A percentile compares a stretch with the other conserved stretches of the same genome.
These are phyloP conservation scores for Pseudofabraea citricarpa DNA, from an alignment of 2,329 filamentous ascomycete species.

Conservation along the genomic window DNA sequence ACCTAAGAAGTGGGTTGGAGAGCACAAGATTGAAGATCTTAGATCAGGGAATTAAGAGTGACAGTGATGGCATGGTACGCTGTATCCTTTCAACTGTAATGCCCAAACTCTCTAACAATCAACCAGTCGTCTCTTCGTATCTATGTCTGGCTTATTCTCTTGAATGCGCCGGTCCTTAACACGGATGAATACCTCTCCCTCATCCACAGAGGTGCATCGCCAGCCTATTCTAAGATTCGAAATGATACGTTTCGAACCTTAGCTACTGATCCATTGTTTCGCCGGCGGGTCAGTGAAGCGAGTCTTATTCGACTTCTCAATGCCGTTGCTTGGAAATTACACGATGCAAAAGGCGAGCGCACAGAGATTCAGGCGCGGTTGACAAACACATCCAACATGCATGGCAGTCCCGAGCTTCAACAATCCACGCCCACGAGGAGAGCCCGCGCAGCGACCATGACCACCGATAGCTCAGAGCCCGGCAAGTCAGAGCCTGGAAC, in stretches of 20 bases:
- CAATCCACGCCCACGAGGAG: slow-evolving; percentile 31
- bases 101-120: slow-evolving; percentile 11
- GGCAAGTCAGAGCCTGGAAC: slow-evolving; percentile 66
- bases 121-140: slow-evolving; percentile 81
- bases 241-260: slow-evolving; percentile 98
- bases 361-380: slow-evolving; percentile 12
- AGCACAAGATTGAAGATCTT: slow-evolving; percentile 70
- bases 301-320: slow-evolving; percentile 92
- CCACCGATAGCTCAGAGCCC: slow-evolving; percentile 59
- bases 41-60: slow-evolving; percentile 70
- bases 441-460: slow-evolving; percentile 53
- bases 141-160: slow-evolving; percentile 92
- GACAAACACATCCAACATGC: slow-evolving; percentile 17
- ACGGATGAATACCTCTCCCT: slow-evolving; percentile 87
- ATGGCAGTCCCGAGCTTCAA: slow-evolving; percentile 24
- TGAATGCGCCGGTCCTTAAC: slow-evolving; percentile 78
- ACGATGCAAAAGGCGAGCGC: slow-evolving; percentile 61
- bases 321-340: slow-evolving; percentile 87
- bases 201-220: slow-evolving; percentile 88
- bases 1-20: slow-evolving; percentile 62
- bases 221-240: slow-evolving; percentile 93
- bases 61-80: slow-evolving; percentile 75
- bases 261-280: slow-evolving; percentile 95
- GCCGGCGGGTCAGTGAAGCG: slow-evolving; percentile 90
- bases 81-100: slow-evolving; percentile 2